A percentile compares a stretch with the other conserved stretches of the same genome.
These are phyloP conservation scores for Leccinum obscurum DNA, from an alignment of 768 basidiomycete genomes.

Conservation along the genomic window DNA sequence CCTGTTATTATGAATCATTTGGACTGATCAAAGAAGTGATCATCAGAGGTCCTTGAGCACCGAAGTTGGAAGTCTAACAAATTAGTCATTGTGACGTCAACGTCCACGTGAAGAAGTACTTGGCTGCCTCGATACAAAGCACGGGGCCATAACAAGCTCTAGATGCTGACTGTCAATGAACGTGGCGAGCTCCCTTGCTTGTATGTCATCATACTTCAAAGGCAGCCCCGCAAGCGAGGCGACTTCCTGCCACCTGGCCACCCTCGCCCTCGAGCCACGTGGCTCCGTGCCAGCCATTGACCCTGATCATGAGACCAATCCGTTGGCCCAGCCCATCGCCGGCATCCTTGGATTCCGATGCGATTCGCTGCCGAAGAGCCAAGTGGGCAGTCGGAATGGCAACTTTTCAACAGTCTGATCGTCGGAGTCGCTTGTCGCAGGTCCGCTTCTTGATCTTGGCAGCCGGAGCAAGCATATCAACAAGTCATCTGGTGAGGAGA, in stretches of 20 bases:
- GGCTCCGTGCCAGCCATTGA: background rate
- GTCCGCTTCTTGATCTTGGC: background rate
- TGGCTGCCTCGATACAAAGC: background rate
- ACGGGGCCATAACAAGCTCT: background rate
- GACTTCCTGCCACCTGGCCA: conserved; percentile 27
- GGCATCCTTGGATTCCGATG: conserved; percentile 33
- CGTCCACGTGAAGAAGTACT: background rate
- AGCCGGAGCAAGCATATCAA: background rate
- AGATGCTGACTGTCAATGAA: background rate
- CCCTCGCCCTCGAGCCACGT: background rate
- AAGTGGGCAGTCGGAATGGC: conserved; percentile 32
- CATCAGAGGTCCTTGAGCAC: background rate
- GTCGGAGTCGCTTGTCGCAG: background rate
- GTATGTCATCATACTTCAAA: conserved; percentile 26
- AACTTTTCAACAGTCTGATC: conserved; percentile 12
- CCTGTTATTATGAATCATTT: background rate
- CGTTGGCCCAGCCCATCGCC: conserved; percentile 48
- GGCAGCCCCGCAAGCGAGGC: conserved; percentile 47
- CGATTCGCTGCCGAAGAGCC: conserved; percentile 40
- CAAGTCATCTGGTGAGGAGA: background rate
- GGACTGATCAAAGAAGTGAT: background rate
- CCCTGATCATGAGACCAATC: conserved; percentile 26
- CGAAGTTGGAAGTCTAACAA: background rate
- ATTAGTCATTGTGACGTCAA: background rate
- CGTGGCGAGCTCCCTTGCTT: background rate